Evolutionary conservation across 768 basidiomycete genomes (phyloP), one percentile per base, ranked within the genome.

Genomic region (Rhizopogon rudus): DNA sequence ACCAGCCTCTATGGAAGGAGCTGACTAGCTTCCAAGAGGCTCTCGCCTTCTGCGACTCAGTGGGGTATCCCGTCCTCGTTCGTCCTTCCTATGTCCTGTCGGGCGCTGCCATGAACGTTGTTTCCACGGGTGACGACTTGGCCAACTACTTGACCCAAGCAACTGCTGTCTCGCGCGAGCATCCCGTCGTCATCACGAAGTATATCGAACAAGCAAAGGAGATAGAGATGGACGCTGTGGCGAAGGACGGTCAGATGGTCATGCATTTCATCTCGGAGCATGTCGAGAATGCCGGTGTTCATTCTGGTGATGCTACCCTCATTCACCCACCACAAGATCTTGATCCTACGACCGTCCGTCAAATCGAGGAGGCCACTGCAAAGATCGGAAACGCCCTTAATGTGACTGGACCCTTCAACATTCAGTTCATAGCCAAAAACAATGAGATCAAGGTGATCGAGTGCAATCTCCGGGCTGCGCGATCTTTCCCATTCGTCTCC

Each of bases 381-480:
- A 99, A 98, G 79, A 98, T 99, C 59, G 97, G 93, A 31, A 91
- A 94, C 56, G 96, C 97, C 13, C 83, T 99, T 55, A 97, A 98
- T 67, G 95, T 98, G 44, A 98, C 96, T 5, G 97, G 96, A 6
- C 96, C 96, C 1, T 98, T 89, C 84, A 99, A 99, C 69, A 99
- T 99, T 67, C 96, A 99, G 76, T 98, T 99, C 75, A 98, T 99
- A 63, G 96, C 96, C 50, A 99, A 99, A 82, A 91, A 99, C 75
- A 98, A 98, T 75, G 96, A 98, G 73, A 98, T 99, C 80, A 99
- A 99, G 80, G 96, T 99, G 64, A 99, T 99, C 70, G 96, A 99
- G 71, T 98, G 96, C 74, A 99, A 99, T 74, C 77, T 99, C 35
- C 92, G 96, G 54, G 97, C 97, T 0, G 96, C 96, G 22, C 84